Evolutionary conservation across 768 basidiomycete genomes (phyloP).

Genomic region (Mycena floridula): DNA sequence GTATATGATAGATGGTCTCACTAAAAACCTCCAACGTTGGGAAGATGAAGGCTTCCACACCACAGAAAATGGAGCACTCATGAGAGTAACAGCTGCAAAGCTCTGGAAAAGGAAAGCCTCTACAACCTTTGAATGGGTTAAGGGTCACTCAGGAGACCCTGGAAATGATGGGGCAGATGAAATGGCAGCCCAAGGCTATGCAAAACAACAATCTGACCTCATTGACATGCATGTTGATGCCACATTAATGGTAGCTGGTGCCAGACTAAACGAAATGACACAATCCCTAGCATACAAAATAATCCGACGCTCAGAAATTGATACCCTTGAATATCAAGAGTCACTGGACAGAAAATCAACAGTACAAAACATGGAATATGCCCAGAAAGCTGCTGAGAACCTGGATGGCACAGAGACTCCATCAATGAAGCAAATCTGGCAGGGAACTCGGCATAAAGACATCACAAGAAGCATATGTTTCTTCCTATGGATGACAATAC

Average conservation of each 20-base stretch:
- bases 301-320: conserved; percentile 1
- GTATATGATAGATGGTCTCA: conserved; percentile 6
- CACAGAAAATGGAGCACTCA: neutral
- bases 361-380: conserved; percentile 1
- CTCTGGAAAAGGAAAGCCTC: neutral
- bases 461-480: conserved; percentile 4
- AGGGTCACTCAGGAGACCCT: neutral
- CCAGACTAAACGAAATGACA: conserved; percentile 1
- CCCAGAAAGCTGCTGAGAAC: conserved; percentile 1
- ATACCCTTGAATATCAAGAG: neutral
- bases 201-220: neutral
- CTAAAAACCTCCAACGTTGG: neutral
- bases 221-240: neutral
- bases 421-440: conserved; percentile 11
- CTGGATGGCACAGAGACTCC: neutral
- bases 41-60: conserved; percentile 5
- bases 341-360: conserved; percentile 3
- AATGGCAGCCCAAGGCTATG: neutral
- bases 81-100: neutral
- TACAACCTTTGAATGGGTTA: neutral
- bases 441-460: conserved; percentile 3
- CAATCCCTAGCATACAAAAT: conserved; percentile 13
- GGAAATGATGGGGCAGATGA: neutral
- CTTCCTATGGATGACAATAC: conserved; percentile 15
- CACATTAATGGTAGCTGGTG: neutral